These are phyloP conservation scores for Intubia oerlemansii DNA, from an alignment of 2,329 filamentous ascomycete species.

Conservation along the genomic window DNA sequence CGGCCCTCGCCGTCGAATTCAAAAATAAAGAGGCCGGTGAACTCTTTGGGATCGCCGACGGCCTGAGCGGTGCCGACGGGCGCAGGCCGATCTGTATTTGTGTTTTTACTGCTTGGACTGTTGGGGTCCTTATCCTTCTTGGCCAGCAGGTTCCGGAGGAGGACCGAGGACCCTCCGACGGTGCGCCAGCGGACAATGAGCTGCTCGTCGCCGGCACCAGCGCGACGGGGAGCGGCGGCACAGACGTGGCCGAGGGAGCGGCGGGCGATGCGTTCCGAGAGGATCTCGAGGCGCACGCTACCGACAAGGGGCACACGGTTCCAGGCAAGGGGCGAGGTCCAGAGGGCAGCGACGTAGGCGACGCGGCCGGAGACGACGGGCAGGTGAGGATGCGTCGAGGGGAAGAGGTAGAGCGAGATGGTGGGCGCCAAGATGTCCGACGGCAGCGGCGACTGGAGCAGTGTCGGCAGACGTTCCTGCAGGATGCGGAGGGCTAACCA, in stretches of 20 bases:
- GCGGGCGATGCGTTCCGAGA: constrained; percentile 72
- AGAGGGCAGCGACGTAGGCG: constrained; percentile 79
- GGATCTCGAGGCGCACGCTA: constrained; percentile 69
- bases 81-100: too few relatives aligned
- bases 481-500: constrained; percentile 37
- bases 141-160: not conserved
- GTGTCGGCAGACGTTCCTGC: constrained; percentile 43
- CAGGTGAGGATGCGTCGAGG: constrained; percentile 65
- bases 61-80: constrained; percentile 11
- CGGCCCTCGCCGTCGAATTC: constrained; percentile 80
- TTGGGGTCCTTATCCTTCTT: not conserved
- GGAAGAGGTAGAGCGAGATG: constrained; percentile 50
- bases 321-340: constrained; percentile 94
- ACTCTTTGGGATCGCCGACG: constrained; percentile 33
- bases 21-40: constrained; percentile 84
- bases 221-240: constrained; percentile 15
- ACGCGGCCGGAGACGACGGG: constrained; percentile 82
- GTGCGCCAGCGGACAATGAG: constrained; percentile 84
- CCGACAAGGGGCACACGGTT: constrained; percentile 78
- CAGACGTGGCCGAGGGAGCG: constrained; percentile 15
- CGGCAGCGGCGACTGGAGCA: constrained; percentile 45
- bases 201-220: constrained; percentile 49
- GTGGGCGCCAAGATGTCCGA: constrained; percentile 58
- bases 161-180: constrained; percentile 13
- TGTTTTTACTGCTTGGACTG: too few relatives aligned